Evolutionary conservation across 2,329 filamentous ascomycete species (phyloP), one percentile per base, ranked within the genome.

Genomic region (Cladorrhinum sp.): DNA sequence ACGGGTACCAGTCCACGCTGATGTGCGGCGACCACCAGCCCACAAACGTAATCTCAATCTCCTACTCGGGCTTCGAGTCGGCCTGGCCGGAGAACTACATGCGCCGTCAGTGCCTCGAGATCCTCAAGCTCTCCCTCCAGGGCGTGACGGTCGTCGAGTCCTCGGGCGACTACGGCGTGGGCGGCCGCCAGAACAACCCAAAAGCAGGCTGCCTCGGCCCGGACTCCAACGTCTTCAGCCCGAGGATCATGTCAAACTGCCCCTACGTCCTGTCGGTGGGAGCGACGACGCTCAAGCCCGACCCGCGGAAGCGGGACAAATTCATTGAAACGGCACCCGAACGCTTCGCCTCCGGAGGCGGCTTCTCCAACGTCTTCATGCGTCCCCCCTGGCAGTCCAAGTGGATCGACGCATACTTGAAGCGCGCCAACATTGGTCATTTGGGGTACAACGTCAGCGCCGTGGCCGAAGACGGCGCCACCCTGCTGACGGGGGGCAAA

Each of bases 31-130:
- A 67, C 12, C 73, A 70, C 72, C 75, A 78, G 65, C 80, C 82
- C 2, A 81, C 83, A 9, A 83, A 84, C 63, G 82, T 85, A 6
- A 78, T 85, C 62, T 79, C 77, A 38, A 81, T 86, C 64, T 82
- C 79, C 2, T 85, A 85, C 68, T 82, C 82, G 51, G 79, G 79
- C 48, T 76, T 79, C 49, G 84, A 87, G 70, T 71, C 73, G 4
- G 79, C 80, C 22, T 74, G 85, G 20, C 83, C 84, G 0, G 71
- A 76, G 4, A 74, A 72, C 63, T 87, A 87, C 71, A 80, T 84
- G 65, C 74, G 79, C 64, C 75, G 78, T 10, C 78, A 80, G 68
- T 81, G 80, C 69, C 72, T 74, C 57, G 77, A 81, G 69, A 79
- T 81, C 65, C 73, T 84, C 67, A 84, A 85, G 69, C 76, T 85